These are phyloP conservation scores for Anthoceros angustus DNA, from an alignment of 225 moss, liverwort and hornwort species.

Conservation along the genomic window DNA sequence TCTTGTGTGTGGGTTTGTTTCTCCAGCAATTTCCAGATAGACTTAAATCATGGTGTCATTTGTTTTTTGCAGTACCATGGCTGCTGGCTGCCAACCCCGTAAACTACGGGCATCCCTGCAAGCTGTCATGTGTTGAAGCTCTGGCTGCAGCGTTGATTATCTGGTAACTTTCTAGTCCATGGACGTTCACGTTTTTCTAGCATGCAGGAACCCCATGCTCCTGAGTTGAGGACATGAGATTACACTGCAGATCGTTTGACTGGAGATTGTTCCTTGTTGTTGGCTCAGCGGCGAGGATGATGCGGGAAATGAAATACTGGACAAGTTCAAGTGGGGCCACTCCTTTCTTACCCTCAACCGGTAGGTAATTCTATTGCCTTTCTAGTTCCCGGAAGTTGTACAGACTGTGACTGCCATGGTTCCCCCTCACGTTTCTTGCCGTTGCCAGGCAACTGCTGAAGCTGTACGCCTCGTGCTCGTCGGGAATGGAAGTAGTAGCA, in stretches of 20 bases:
- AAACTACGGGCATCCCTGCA: slow-evolving; percentile 91
- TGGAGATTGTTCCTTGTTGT: slow-evolving; percentile 11
- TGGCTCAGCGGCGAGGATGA: slow-evolving; percentile 49
- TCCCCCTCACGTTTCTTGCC: slow-evolving; percentile 2
- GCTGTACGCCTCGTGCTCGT: slow-evolving; percentile 71
- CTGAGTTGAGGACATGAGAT: not conserved
- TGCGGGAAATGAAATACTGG: slow-evolving; percentile 46
- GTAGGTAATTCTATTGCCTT: not conserved
- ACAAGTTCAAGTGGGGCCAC: slow-evolving; percentile 90
- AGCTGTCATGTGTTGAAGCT: slow-evolving; percentile 92
- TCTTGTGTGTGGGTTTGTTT: not conserved
- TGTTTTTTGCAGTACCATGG: slow-evolving; percentile 59
- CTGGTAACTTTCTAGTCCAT: slow-evolving; percentile 21
- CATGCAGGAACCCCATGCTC: not conserved
- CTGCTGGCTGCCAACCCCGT: slow-evolving; percentile 95
- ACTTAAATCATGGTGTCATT: not conserved
- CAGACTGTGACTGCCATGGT: not conserved
- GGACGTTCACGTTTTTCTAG: not conserved
- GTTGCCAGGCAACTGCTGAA: slow-evolving; percentile 43
- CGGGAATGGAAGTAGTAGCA: slow-evolving; percentile 68
- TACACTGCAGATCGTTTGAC: not conserved
- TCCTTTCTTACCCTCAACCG: slow-evolving; percentile 58
- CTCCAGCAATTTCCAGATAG: not conserved
- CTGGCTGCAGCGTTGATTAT: slow-evolving; percentile 78
- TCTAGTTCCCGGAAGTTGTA: not conserved